Evolutionary conservation across 2,329 filamentous ascomycete species (phyloP), one percentile per base, ranked within the genome.

Genomic region (Chaetomiaceae sp.): DNA sequence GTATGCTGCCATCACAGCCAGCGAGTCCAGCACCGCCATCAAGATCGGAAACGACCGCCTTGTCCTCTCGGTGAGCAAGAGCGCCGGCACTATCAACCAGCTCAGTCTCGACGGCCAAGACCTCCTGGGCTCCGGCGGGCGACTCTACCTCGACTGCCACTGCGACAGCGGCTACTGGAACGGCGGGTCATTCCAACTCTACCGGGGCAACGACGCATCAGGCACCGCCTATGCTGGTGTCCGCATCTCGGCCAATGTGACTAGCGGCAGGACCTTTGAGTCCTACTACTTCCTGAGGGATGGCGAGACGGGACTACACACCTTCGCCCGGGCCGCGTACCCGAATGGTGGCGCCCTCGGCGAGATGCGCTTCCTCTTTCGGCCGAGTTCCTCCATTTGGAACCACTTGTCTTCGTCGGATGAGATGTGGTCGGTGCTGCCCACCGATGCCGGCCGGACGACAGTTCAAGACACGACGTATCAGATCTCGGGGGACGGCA

Each of bases 151-250:
- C 17, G 44, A 47, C 15, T 47, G 44, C 15, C 44, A 47, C 33
- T 47, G 44, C 44, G 44, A 47, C 44, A 47, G 44, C 23, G 44
- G 44, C 11, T 47, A 25, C 33, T 47, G 44, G 44, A 27, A 47
- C 22, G 44, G 44, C 2, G 44, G 44, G 31, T 25, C 44, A 14
- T 47, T 47, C 14, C 44, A 47, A 33, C 44, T 47, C 44, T 47
- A 47, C 9, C 22, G 34, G 4, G 44, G 44, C 4, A 37, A 14
- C 15, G 44, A 47, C 33, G 19, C 17, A 33, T 37, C 44, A 3
- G 33, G 44, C 4, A 37, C 33, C 1, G 33, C 33, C n/a, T 37
- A 47, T 12, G 44, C 44, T 4, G 44, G 44, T 4, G 44, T 47
- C 6, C 44, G 44, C 3, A 37, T 47, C 11, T 47, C 44, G 14